phyloP scores from a whole-genome alignment of 495 filamentous ascomycete genomes.

The Lineolata rhizophorae region DNA sequence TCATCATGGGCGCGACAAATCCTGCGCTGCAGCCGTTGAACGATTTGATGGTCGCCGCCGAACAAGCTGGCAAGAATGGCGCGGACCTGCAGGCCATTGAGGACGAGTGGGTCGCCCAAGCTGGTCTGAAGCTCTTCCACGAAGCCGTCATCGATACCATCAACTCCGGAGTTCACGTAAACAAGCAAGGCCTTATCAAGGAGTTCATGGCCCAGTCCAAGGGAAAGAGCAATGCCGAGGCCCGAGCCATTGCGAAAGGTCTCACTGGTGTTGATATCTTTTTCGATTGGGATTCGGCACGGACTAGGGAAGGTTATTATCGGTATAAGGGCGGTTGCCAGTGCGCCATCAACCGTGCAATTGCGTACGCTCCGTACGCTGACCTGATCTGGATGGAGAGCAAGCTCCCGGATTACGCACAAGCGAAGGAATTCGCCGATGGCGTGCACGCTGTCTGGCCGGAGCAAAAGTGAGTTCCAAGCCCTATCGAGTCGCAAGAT shows the following conservation, averaged over 20 bases:
- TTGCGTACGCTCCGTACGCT: slow-evolving; percentile 83
- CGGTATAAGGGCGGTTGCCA: slow-evolving; percentile 76
- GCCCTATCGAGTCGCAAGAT: not conserved
- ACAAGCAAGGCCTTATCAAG: slow-evolving; percentile 43
- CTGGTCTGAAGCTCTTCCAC: slow-evolving; percentile 76
- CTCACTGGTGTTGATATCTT: slow-evolving; percentile 62
- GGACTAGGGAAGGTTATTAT: slow-evolving; percentile 90
- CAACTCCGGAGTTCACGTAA: slow-evolving; percentile 34
- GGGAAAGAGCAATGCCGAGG: slow-evolving; percentile 74
- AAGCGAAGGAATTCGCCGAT: slow-evolving; percentile 84
- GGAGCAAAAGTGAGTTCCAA: slow-evolving; percentile 68
- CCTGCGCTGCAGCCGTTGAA: slow-evolving; percentile 60
- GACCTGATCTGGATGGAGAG: slow-evolving; percentile 99
- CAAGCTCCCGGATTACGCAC: slow-evolving; percentile 78
- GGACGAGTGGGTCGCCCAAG: slow-evolving; percentile 63
- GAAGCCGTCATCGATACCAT: slow-evolving; percentile 75
- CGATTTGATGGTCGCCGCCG: slow-evolving; percentile 78
- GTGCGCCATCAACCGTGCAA: slow-evolving; percentile 75
- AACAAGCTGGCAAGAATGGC: slow-evolving; percentile 62
- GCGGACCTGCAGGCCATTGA: slow-evolving; percentile 76
- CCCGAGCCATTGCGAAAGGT: slow-evolving; percentile 59
- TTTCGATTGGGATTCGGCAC: slow-evolving; percentile 84
- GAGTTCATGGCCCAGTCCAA: slow-evolving; percentile 43
- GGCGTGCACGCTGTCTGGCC: slow-evolving; percentile 91
- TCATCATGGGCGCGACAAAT: slow-evolving; percentile 83